Percentiles rank a stretch among this genome's conserved stretches.
Evolutionary conservation across 208 protist genomes (phyloP).

Genomic region (Trypanosoma vivax): DNA sequence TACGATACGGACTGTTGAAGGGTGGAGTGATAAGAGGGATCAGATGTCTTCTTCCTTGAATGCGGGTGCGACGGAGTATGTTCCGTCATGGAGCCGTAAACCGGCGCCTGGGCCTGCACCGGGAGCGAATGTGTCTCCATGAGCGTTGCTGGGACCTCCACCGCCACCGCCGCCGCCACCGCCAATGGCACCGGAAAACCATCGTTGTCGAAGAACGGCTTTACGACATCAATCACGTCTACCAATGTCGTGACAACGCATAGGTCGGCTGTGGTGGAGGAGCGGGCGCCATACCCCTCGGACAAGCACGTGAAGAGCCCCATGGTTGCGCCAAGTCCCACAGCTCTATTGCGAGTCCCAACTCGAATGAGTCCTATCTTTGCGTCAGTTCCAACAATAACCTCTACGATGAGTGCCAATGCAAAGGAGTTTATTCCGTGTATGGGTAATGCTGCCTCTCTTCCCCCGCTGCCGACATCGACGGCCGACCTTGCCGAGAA

Average conservation of each 20-base stretch:
- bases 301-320: slow-evolving; percentile 14
- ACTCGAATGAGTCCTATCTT: slow-evolving; percentile 61
- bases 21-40: no score
- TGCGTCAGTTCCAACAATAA: slow-evolving; percentile 19
- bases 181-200: no score
- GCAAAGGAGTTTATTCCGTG: slow-evolving; percentile 62
- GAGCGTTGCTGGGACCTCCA: background rate
- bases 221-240: slow-evolving; percentile 17
- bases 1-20: no score
- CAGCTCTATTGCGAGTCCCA: slow-evolving; percentile 37
- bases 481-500: slow-evolving; percentile 49
- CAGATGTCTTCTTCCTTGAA: no score
- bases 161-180: slow-evolving; percentile 7
- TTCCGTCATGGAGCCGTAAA: slow-evolving; percentile 18
- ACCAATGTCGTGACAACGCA: slow-evolving; percentile 12
- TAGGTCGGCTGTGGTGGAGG: background rate
- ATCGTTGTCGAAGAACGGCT: slow-evolving; percentile 5
- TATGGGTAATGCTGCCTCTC: slow-evolving; percentile 1
- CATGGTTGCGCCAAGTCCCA: slow-evolving; percentile 21
- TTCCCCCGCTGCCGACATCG: slow-evolving; percentile 55
- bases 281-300: slow-evolving; percentile 2
- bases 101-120: background rate
- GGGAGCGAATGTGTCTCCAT: background rate
- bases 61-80: slow-evolving; percentile 25
- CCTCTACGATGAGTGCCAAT: slow-evolving; percentile 62